Evolutionary conservation across 257 asterid genomes (phyloP).

Genomic region (Solanum piurae): DNA sequence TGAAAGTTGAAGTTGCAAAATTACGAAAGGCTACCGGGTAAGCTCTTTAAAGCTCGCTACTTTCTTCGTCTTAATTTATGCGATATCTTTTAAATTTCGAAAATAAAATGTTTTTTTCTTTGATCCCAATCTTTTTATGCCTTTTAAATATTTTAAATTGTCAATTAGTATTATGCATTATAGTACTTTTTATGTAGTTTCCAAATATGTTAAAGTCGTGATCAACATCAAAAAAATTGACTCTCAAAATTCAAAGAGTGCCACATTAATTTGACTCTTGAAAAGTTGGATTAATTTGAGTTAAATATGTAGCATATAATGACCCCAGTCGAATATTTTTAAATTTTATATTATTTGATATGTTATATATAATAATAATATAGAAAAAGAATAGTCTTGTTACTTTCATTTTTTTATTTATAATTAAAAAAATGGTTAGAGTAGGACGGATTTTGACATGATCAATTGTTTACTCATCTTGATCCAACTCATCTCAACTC

Average conservation of each 20-base stretch:
- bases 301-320: background rate
- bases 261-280: background rate
- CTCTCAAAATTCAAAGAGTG: background rate
- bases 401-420: too few relatives aligned
- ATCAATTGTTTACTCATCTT: background rate
- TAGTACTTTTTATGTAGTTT: too few relatives aligned
- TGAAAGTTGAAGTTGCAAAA: conserved; percentile 45
- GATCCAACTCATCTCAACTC: background rate
- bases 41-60: background rate
- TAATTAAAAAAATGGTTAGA: too few relatives aligned
- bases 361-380: background rate
- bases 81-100: background rate
- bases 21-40: conserved; percentile 40
- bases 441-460: background rate
- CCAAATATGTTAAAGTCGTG: background rate
- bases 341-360: background rate
- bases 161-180: background rate
- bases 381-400: too few relatives aligned
- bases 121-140: background rate
- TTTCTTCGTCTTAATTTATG: background rate
- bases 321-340: background rate
- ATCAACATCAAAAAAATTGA: background rate
- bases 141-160: background rate
- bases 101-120: background rate
- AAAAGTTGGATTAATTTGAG: background rate